Conservation (phyloP, 2,329 filamentous ascomycete species). For the Tympanopsis confertula region DNA sequence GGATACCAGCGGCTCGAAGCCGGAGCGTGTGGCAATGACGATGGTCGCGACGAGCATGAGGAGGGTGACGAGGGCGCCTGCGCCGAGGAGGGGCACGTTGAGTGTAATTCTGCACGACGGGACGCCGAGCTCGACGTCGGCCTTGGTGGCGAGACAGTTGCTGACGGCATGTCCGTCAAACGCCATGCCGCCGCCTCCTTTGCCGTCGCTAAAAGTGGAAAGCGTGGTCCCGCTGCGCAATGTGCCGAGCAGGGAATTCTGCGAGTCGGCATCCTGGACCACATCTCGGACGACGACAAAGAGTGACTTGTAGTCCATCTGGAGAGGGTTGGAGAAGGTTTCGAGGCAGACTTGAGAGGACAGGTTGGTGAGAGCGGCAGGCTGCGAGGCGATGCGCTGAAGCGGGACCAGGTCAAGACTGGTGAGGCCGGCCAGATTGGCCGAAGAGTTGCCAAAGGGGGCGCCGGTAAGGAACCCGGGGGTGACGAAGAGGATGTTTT, state of each 20-base stretch:
- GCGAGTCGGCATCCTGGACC: constrained; percentile 16
- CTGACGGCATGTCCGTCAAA: constrained; percentile 13
- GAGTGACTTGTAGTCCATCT: constrained; percentile 18
- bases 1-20: constrained; percentile 31
- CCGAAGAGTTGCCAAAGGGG: constrained; percentile 20
- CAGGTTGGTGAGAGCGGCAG: constrained; percentile 15
- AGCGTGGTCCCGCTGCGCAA: constrained; percentile 5
- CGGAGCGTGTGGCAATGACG: constrained; percentile 14
- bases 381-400: constrained; percentile 17
- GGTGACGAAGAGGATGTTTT: constrained; percentile 21
- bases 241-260: constrained; percentile 12
- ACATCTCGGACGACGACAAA: constrained; percentile 17
- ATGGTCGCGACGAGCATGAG: constrained; percentile 25
- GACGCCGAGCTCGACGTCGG: constrained; percentile 2
- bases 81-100: constrained; percentile 28
- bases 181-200: constrained; percentile 4
- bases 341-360: constrained; percentile 16
- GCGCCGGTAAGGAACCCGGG: constrained; percentile 21
- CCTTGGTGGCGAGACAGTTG: constrained; percentile 19
- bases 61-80: constrained; percentile 20
- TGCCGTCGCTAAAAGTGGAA: constrained; percentile 2
- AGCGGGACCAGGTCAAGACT: constrained; percentile 19
- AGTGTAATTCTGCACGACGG: constrained; percentile 27
- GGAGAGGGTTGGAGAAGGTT: constrained; percentile 17
- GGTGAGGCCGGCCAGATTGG: constrained; percentile 17